Evolutionary conservation across 306 rosid genomes (phyloP), one percentile per base, ranked within the genome.

Genomic region (Inga laurina): DNA sequence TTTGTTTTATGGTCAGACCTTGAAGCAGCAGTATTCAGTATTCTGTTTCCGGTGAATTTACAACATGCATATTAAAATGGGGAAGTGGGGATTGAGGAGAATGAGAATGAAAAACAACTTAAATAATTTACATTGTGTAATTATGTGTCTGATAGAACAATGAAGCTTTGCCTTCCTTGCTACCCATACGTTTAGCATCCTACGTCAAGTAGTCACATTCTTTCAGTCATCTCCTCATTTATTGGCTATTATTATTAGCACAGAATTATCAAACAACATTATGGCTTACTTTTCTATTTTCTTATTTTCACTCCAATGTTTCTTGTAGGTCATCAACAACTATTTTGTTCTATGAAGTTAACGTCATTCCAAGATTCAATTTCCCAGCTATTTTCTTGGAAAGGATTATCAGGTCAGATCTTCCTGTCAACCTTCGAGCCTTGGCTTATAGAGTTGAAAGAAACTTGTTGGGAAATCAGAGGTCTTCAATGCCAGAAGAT

Each of bases 371-470:
- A 49, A 91, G 98, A 84, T 89, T 96, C 89, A 96, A 93, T 83
- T 90, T 96, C 82, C 99, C 98, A 32, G 97, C 98, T 65, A 96
- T 96, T 88, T 90, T 96, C 85, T 86, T 92, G 79, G 98, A 96
- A 88, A 90, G 94, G 89, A 96, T 96, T 77, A 90, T 93, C 83
- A 89, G 97, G 81, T 90, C 99, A 49, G 99, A 93, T 87, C 98
- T 96, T 79, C 99, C 99, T 30, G 93, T 93, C 66, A 95, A 95
- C 85, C 99, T 95, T 68, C 88, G 78, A 80, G 98, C 99, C 79
- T 86, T 96, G 88, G 99, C 98, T 51, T 81, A 83, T 74, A 91
- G 97, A 88, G 97, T 92, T 52, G 92, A 91, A 90, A 87, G 72
- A 83, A 82, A 39, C 41, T 80, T 89, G 54, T 64, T 44, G 56